Percentiles rank a stretch among this genome's conserved stretches.
Evolutionary conservation across 2,329 filamentous ascomycete genomes (phyloP).

Genomic region (Colletotrichum ledebouriae): DNA sequence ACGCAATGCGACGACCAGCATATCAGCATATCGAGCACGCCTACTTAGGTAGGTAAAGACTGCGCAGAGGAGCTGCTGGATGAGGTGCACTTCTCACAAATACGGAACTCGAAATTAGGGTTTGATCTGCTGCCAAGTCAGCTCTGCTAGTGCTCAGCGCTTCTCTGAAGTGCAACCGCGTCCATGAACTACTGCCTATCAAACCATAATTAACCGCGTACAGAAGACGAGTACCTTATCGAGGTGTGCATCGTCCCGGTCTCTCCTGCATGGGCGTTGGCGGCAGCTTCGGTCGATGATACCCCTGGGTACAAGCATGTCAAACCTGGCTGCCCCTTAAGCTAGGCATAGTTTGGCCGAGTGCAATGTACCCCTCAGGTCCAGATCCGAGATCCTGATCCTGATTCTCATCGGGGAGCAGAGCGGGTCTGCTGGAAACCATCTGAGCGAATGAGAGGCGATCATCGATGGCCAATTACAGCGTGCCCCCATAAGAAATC

Average conservation of each 20-base stretch:
- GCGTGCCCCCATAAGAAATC: background rate
- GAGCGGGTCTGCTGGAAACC: background rate
- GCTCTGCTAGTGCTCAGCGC: background rate
- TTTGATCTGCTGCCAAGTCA: constrained; percentile 1
- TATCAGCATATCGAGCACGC: background rate
- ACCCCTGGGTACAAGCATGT: constrained; percentile 27
- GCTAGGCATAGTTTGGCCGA: constrained; percentile 28
- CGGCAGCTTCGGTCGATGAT: constrained; percentile 25
- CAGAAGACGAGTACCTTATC: too few species aligned
- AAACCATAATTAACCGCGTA: background rate
- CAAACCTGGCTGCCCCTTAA: constrained; percentile 23
- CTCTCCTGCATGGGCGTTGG: constrained; percentile 15
- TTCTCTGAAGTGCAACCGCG: background rate
- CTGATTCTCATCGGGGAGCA: constrained; percentile 31
- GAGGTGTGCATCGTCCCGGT: background rate
- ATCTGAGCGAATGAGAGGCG: background rate
- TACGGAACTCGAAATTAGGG: background rate
- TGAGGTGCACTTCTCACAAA: too few species aligned
- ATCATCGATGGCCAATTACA: background rate
- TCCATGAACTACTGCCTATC: constrained; percentile 4
- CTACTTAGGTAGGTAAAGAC: background rate
- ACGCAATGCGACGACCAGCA: constrained; percentile 16
- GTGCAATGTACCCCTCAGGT: constrained; percentile 26
- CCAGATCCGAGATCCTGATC: constrained; percentile 41
- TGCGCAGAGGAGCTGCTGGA: too few species aligned